These are phyloP conservation scores for Stenocarpella maydis DNA, from an alignment of 2,329 filamentous ascomycete species.

Conservation along the genomic window DNA sequence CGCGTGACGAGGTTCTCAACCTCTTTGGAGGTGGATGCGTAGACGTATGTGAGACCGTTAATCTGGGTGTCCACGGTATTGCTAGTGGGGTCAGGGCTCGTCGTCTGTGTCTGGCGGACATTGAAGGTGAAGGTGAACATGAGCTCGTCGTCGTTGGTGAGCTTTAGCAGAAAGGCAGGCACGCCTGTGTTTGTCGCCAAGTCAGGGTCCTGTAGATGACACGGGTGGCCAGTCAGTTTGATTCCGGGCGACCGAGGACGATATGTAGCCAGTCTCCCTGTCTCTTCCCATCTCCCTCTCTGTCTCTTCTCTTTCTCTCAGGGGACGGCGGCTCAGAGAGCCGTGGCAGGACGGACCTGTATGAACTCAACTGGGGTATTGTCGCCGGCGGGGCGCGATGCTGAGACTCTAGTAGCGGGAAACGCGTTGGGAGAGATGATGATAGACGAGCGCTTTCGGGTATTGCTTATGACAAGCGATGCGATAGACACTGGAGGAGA, in stretches of 20 bases:
- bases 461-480: conserved; percentile 81
- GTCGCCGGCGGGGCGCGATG: conserved; percentile 77
- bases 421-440: conserved; percentile 86
- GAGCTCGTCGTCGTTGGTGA: conserved; percentile 91
- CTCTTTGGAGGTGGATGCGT: conserved; percentile 84
- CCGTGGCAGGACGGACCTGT: conserved; percentile 66
- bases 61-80: conserved; percentile 75
- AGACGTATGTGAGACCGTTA: conserved; percentile 90
- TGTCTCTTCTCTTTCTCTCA: not conserved
- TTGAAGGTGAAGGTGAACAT: conserved; percentile 93
- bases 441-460: conserved; percentile 78
- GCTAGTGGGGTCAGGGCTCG: conserved; percentile 56
- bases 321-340: not conserved
- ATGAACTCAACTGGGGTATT: conserved; percentile 85
- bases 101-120: conserved; percentile 57
- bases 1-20: conserved; percentile 93
- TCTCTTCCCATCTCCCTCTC: not conserved
- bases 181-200: conserved; percentile 52
- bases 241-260: not conserved
- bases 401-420: conserved; percentile 80
- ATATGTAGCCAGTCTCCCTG: not conserved
- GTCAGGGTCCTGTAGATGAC: conserved; percentile 77
- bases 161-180: conserved; percentile 84
- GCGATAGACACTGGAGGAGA: conserved; percentile 79
- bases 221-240: conserved; percentile 19